Percentiles rank a stretch among this genome's conserved stretches.
These are phyloP conservation scores for Podospora bellae-mahoneyi DNA, from an alignment of 495 filamentous ascomycete genomes.

Conservation along the genomic window DNA sequence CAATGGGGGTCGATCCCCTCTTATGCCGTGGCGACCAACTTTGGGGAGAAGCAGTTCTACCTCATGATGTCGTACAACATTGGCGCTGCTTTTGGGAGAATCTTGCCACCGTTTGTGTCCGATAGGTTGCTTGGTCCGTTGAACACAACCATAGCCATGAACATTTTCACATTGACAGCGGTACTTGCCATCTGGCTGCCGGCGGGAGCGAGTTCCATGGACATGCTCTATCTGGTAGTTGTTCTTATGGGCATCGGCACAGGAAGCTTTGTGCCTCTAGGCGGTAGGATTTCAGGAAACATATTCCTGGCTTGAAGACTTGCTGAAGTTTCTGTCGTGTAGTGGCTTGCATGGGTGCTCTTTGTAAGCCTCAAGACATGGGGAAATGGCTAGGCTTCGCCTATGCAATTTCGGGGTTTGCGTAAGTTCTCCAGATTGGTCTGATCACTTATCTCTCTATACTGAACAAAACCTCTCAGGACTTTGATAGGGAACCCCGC, in stretches of 20 bases:
- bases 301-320: neutral
- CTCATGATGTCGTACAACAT: constrained; percentile 37
- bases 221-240: constrained; percentile 25
- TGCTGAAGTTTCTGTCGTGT: neutral
- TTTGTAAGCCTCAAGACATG: constrained; percentile 21
- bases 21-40: constrained; percentile 26
- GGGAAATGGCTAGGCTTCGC: constrained; percentile 31
- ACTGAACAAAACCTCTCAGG: constrained; percentile 8
- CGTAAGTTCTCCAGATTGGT: constrained; percentile 18
- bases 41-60: constrained; percentile 29
- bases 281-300: constrained; percentile 16
- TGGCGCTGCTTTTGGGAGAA: constrained; percentile 30
- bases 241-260: constrained; percentile 32
- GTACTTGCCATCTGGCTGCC: constrained; percentile 29
- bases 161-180: constrained; percentile 25
- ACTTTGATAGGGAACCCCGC: constrained; percentile 28
- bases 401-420: constrained; percentile 29
- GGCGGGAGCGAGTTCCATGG: constrained; percentile 19
- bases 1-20: constrained; percentile 34
- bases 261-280: constrained; percentile 32
- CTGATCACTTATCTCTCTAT: neutral
- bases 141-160: constrained; percentile 31
- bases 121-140: constrained; percentile 28
- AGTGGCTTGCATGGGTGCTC: constrained; percentile 26
- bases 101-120: constrained; percentile 27